These are phyloP conservation scores for Talaromyces pinophilus DNA, from an alignment of 2,329 filamentous ascomycete species.

Conservation along the genomic window DNA sequence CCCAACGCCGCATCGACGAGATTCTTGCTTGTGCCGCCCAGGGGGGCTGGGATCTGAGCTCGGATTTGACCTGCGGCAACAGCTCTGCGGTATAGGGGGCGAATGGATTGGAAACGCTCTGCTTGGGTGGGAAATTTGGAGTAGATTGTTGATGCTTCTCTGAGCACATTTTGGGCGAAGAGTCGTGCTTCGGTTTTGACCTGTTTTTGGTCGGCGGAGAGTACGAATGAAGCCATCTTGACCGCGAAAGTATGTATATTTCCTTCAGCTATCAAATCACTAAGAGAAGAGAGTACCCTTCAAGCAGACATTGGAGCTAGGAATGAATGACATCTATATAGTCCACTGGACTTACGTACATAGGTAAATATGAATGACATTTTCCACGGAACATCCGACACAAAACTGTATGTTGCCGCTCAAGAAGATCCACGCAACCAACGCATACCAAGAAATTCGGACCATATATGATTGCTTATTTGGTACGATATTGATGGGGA, in stretches of 20 bases:
- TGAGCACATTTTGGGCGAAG: slow-evolving; percentile 5
- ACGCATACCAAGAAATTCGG: not conserved
- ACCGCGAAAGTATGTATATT: not conserved
- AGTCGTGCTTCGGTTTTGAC: slow-evolving; percentile 4
- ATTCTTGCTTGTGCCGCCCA: slow-evolving; percentile 50
- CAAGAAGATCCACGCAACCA: not conserved
- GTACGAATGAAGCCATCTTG: slow-evolving; percentile 3
- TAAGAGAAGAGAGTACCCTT: not conserved
- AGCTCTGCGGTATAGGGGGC: slow-evolving; percentile 50
- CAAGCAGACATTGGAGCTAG: not conserved
- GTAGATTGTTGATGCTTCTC: slow-evolving; percentile 17
- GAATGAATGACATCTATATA: not conserved
- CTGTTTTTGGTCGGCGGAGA: not conserved
- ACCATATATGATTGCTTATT: not conserved
- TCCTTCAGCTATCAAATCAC: not conserved
- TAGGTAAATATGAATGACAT: not conserved
- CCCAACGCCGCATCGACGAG: slow-evolving; percentile 54
- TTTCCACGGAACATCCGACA: not conserved
- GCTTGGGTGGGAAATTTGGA: slow-evolving; percentile 31
- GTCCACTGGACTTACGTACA: not conserved
- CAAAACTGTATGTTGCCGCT: not conserved
- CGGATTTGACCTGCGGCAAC: slow-evolving; percentile 51
- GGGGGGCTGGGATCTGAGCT: slow-evolving; percentile 47
- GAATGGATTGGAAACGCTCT: slow-evolving; percentile 52
- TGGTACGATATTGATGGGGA: not conserved